Evolutionary conservation across 139 green algal genomes (phyloP).

Genomic region (Volvox africanus): DNA sequence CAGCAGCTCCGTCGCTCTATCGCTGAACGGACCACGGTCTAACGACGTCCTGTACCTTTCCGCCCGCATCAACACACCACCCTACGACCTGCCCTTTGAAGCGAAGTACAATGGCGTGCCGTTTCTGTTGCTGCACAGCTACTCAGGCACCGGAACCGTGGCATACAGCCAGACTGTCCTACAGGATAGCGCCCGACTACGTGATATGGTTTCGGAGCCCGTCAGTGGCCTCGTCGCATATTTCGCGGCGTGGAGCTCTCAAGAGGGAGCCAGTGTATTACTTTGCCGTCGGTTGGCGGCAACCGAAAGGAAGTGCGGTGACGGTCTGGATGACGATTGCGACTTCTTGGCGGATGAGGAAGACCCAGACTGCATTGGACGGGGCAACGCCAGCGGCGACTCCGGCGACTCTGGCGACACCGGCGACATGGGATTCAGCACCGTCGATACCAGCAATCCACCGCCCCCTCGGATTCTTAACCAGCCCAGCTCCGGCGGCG

Average conservation of each 20-base stretch:
- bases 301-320: neutral
- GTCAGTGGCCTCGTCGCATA: neutral
- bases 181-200: neutral
- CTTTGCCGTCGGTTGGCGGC: neutral
- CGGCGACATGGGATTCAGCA: neutral
- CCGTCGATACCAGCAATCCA: neutral
- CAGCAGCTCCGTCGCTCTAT: neutral
- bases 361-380: conserved; percentile 17
- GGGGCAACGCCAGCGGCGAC: neutral
- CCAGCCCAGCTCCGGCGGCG: neutral
- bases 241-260: neutral
- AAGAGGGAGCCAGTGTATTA: neutral
- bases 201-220: neutral
- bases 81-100: conserved; percentile 16
- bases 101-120: neutral
- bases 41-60: neutral
- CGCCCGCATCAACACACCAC: neutral
- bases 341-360: neutral
- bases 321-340: conserved; percentile 34
- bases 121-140: conserved; percentile 3
- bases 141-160: neutral
- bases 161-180: neutral
- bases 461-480: neutral
- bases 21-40: neutral
- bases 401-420: neutral